Conservation (phyloP, 768 basidiomycete species). For the Pluteus cervinus region DNA sequence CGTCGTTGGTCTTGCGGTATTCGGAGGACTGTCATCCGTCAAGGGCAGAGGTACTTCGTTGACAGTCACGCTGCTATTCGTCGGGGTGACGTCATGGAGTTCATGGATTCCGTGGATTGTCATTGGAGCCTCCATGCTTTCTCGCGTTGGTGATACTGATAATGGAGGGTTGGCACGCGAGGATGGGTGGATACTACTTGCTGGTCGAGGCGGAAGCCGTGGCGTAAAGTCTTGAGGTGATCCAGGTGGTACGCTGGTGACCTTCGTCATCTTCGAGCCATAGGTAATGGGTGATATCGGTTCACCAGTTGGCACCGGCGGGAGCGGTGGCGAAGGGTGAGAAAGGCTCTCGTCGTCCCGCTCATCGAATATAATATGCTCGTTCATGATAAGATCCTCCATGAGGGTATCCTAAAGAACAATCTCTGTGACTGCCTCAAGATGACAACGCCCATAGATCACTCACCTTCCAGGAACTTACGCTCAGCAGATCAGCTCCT, state of each 20-base stretch:
- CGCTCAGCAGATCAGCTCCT: slow-evolving; percentile 65
- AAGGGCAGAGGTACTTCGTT: too few relatives aligned
- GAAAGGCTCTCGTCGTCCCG: too few relatives aligned
- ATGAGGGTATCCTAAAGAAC: slow-evolving; percentile 47
- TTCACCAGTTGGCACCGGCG: slow-evolving; percentile 67
- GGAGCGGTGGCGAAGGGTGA: slow-evolving; percentile 60
- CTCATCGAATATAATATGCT: slow-evolving; percentile 66
- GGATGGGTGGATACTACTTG: slow-evolving; percentile 76
- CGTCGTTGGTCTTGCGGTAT: too few relatives aligned
- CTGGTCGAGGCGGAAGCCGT: slow-evolving; percentile 59
- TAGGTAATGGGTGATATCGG: slow-evolving; percentile 50
- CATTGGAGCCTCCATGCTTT: slow-evolving; percentile 19
- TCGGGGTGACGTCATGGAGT: too few relatives aligned
- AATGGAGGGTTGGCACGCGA: slow-evolving; percentile 47
- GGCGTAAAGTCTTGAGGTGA: slow-evolving; percentile 68
- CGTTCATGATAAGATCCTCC: slow-evolving; percentile 79
- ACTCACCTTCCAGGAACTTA: slow-evolving; percentile 70
- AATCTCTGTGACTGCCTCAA: neutral
- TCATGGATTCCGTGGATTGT: slow-evolving; percentile 10
- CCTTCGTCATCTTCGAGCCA: slow-evolving; percentile 67
- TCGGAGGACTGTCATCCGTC: too few relatives aligned
- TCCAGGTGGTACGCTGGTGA: slow-evolving; percentile 43
- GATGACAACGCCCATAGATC: neutral
- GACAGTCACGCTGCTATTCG: too few relatives aligned
- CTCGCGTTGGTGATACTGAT: slow-evolving; percentile 35